These are phyloP conservation scores for Microthyrium microscopicum DNA, from an alignment of 2,329 filamentous ascomycete genomes.

Conservation along the genomic window DNA sequence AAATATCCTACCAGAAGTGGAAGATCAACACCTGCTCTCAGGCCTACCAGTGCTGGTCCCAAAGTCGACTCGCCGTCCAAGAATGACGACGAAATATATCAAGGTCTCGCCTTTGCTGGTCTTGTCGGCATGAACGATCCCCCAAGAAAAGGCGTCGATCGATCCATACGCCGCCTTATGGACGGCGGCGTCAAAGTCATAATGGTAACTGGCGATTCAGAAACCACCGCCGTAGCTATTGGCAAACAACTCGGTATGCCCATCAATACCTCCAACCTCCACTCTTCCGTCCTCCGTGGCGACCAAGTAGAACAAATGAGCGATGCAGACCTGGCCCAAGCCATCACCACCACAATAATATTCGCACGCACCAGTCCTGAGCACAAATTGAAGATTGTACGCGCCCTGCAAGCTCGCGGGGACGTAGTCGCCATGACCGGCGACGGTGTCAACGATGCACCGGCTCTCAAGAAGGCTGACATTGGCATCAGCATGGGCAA, in stretches of 20 bases:
- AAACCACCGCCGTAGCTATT: conserved; percentile 87
- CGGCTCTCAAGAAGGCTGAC: conserved; percentile 89
- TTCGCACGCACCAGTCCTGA: conserved; percentile 94
- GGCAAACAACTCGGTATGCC: conserved; percentile 91
- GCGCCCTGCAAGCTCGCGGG: conserved; percentile 75
- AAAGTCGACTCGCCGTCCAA: conserved; percentile 17
- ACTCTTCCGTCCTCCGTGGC: conserved; percentile 63
- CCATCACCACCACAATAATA: conserved; percentile 77
- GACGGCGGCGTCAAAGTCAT: conserved; percentile 91
- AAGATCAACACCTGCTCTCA: conserved; percentile 16
- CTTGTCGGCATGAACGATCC: conserved; percentile 96
- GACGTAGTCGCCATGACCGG: conserved; percentile 99
- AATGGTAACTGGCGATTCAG: conserved; percentile 97
- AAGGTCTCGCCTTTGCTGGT: conserved; percentile 73
- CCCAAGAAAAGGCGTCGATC: conserved; percentile 74
- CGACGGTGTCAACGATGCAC: conserved; percentile 94
- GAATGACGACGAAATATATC: conserved; percentile 58
- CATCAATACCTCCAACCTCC: conserved; percentile 42
- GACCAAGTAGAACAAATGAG: conserved; percentile 91
- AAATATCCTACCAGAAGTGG: conserved; percentile 9
- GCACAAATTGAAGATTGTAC: conserved; percentile 95
- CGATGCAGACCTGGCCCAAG: conserved; percentile 64
- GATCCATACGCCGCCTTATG: conserved; percentile 78
- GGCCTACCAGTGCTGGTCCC: conserved; percentile 15
- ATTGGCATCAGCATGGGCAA: conserved; percentile 96